These are phyloP conservation scores for Ustilago loliicola DNA, from an alignment of 1,284 basidiomycete species.

Conservation along the genomic window DNA sequence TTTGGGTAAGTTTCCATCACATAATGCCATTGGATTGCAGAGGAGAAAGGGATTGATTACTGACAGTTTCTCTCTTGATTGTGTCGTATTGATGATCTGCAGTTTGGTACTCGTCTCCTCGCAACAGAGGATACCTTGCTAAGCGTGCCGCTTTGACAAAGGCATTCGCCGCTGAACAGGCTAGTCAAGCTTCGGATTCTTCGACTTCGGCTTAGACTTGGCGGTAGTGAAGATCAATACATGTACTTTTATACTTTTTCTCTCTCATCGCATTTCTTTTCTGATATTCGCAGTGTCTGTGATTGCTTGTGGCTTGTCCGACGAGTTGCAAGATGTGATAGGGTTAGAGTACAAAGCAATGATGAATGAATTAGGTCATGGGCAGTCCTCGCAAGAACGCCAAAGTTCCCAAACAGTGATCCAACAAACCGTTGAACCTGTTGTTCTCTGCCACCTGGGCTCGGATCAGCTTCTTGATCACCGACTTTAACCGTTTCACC, in stretches of 20 bases:
- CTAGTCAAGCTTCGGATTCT: not conserved
- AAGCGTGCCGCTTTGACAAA: conserved; percentile 37
- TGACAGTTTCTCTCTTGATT: not conserved
- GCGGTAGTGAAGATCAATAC: not conserved
- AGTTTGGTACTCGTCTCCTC: conserved; percentile 57
- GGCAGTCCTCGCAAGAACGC: conserved; percentile 66
- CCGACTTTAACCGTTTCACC: conserved; percentile 39
- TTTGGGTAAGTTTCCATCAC: conserved; percentile 36
- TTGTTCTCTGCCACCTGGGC: conserved; percentile 55
- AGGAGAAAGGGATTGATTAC: not conserved
- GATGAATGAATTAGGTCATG: conserved; percentile 39
- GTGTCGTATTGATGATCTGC: not conserved
- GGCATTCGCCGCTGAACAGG: conserved; percentile 21
- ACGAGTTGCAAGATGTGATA: not conserved
- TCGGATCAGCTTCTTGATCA: conserved; percentile 51
- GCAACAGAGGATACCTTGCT: conserved; percentile 62
- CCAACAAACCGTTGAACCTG: conserved; percentile 59
- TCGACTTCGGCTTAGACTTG: conserved; percentile 9
- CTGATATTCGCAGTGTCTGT: not conserved
- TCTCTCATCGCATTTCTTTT: conserved; percentile 8
- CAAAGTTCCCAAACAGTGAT: conserved; percentile 66
- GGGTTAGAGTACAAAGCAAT: not conserved
- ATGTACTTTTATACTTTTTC: conserved; percentile 22
- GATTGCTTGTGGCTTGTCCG: not conserved
- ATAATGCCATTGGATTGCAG: not conserved